phyloP scores from a whole-genome alignment of 2,329 filamentous ascomycete species.

The Cladosporium austrohemisphaericum region DNA sequence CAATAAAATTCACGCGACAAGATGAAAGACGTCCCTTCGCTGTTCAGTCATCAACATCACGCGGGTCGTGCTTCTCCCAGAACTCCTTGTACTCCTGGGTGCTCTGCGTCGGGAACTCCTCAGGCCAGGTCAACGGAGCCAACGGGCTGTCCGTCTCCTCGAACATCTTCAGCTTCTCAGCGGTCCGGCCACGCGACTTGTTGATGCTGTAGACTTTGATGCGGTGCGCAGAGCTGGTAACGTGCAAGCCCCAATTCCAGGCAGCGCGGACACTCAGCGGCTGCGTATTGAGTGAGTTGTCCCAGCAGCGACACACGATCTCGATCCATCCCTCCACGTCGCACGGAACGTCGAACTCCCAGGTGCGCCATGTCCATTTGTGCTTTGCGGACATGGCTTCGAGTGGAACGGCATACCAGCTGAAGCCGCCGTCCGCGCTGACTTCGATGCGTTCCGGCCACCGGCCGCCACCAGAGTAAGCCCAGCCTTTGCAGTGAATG shows the following conservation, averaged over 20 bases:
- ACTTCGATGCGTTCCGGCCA: constrained; percentile 66
- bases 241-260: constrained; percentile 47
- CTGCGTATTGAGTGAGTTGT: constrained; percentile 60
- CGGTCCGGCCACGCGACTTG: constrained; percentile 29
- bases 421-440: constrained; percentile 59
- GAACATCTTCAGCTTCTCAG: constrained; percentile 29
- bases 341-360: constrained; percentile 54
- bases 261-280: constrained; percentile 52
- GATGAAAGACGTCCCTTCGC: no score
- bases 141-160: constrained; percentile 31
- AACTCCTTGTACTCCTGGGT: constrained; percentile 32
- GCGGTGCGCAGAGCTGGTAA: constrained; percentile 38
- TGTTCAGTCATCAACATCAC: constrained; percentile 17
- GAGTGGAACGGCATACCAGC: constrained; percentile 56
- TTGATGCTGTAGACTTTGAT: constrained; percentile 38
- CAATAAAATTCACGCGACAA: no score
- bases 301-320: constrained; percentile 57
- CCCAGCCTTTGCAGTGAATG: constrained; percentile 52
- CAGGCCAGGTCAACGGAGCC: constrained; percentile 34
- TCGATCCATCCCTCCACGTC: constrained; percentile 61
- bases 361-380: constrained; percentile 55
- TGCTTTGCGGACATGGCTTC: constrained; percentile 55
- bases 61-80: constrained; percentile 31
- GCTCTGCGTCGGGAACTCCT: constrained; percentile 29
- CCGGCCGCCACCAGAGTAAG: constrained; percentile 64